Percentiles rank a stretch among this genome's conserved stretches.
phyloP scores from a whole-genome alignment of 2,329 filamentous ascomycete genomes.

The Cadophora sp. region DNA sequence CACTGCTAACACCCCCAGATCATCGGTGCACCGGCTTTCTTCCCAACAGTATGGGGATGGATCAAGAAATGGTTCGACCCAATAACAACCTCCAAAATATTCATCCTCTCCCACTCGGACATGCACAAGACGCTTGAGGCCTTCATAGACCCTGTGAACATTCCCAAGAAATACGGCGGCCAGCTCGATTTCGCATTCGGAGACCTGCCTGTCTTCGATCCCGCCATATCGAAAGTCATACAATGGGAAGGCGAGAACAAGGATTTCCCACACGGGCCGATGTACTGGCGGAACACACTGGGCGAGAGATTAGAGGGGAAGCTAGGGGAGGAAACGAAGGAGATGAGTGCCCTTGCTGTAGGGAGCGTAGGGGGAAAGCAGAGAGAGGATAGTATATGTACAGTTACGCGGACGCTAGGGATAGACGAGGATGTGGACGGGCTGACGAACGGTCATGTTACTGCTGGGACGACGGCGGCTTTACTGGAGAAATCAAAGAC shows the following conservation, averaged over 20 bases:
- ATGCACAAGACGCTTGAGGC: slow-evolving; percentile 77
- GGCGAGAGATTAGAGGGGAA: slow-evolving; percentile 38
- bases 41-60: slow-evolving; percentile 94
- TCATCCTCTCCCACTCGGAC: slow-evolving; percentile 78
- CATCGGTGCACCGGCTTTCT: slow-evolving; percentile 89
- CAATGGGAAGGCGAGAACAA: slow-evolving; percentile 59
- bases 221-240: slow-evolving; percentile 56
- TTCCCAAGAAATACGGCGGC: slow-evolving; percentile 90
- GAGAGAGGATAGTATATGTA: slow-evolving; percentile 49
- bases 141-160: slow-evolving; percentile 83
- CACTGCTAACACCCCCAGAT: slow-evolving; percentile 56
- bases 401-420: slow-evolving; percentile 28
- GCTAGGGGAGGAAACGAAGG: slow-evolving; percentile 41
- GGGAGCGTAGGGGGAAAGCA: slow-evolving; percentile 56
- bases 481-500: slow-evolving; percentile 4
- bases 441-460: slow-evolving; percentile 18
- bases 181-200: slow-evolving; percentile 84
- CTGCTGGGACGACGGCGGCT: neutral
- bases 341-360: slow-evolving; percentile 59
- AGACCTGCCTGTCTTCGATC: slow-evolving; percentile 76
- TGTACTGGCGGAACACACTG: slow-evolving; percentile 60
- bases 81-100: slow-evolving; percentile 94
- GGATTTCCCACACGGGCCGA: slow-evolving; percentile 62
- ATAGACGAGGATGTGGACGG: slow-evolving; percentile 2
- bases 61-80: slow-evolving; percentile 96